These are phyloP conservation scores for Phytopythium delawarense DNA, from an alignment of 352 stramenopile genomes.

Conservation along the genomic window DNA sequence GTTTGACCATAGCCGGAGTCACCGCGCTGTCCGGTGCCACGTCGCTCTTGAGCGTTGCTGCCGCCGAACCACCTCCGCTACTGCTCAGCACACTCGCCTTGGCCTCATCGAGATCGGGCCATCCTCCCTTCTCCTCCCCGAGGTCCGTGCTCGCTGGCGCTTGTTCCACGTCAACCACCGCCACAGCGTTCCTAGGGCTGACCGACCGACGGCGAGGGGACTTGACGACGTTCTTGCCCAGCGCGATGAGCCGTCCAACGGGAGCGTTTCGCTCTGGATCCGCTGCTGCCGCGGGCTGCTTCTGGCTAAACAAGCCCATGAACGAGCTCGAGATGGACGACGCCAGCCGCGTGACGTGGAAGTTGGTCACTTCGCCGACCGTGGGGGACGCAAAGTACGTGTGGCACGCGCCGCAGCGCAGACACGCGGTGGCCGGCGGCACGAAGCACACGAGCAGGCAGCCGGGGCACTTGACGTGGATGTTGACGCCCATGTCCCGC, in stretches of 20 bases:
- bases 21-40: neutral
- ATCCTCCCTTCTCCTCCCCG: neutral
- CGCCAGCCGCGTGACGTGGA: constrained; percentile 74
- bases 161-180: constrained; percentile 6
- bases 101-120: neutral
- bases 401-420: constrained; percentile 75
- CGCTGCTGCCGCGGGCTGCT: constrained; percentile 21
- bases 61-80: neutral
- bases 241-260: constrained; percentile 54
- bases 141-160: constrained; percentile 1
- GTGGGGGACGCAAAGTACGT: constrained; percentile 81
- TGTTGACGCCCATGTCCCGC: constrained; percentile 79
- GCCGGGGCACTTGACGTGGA: constrained; percentile 80
- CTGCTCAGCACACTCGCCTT: neutral
- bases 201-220: constrained; percentile 16
- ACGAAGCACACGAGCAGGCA: constrained; percentile 72
- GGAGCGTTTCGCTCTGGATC: constrained; percentile 41
- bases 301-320: constrained; percentile 56
- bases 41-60: neutral
- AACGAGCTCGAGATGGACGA: constrained; percentile 79
- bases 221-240: constrained; percentile 44
- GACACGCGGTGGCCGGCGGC: constrained; percentile 65
- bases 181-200: neutral
- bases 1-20: neutral
- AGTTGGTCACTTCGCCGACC: constrained; percentile 78